A percentile compares a stretch with the other conserved stretches of the same genome.
Evolutionary conservation across 2,329 filamentous ascomycete genomes (phyloP).

Genomic region (Pseudogymnoascus sp.): DNA sequence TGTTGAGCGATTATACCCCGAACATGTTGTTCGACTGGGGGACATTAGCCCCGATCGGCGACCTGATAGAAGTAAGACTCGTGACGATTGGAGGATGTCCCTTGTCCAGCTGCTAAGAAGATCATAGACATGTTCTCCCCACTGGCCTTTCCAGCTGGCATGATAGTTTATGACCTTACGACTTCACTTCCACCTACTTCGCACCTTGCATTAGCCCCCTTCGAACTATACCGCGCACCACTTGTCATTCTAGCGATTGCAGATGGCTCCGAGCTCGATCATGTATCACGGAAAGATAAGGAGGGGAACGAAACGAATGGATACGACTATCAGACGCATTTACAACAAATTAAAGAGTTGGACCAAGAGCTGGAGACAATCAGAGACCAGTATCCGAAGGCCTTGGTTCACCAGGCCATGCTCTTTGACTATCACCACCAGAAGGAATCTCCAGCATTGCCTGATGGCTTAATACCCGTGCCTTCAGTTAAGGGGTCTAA

Average conservation of each 20-base stretch:
- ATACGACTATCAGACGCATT: slow-evolving; percentile 37
- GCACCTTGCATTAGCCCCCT: slow-evolving; percentile 73
- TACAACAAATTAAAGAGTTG: slow-evolving; percentile 50
- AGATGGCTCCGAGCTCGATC: slow-evolving; percentile 64
- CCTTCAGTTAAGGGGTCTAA: slow-evolving; percentile 61
- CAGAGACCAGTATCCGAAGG: slow-evolving; percentile 64
- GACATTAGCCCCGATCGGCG: slow-evolving; percentile 80
- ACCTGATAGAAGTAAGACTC: slow-evolving; percentile 69
- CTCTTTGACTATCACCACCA: slow-evolving; percentile 64
- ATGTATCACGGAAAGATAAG: slow-evolving; percentile 45
- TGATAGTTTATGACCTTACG: slow-evolving; percentile 80
- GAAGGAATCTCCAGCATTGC: slow-evolving; percentile 43
- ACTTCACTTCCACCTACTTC: slow-evolving; percentile 72
- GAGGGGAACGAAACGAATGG: slow-evolving; percentile 47
- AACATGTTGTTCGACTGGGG: slow-evolving; percentile 74
- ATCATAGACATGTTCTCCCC: slow-evolving; percentile 83
- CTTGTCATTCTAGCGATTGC: slow-evolving; percentile 76
- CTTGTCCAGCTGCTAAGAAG: slow-evolving; percentile 2
- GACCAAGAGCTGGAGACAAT: slow-evolving; percentile 63
- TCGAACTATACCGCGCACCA: slow-evolving; percentile 82
- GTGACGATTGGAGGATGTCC: neutral
- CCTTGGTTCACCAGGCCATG: slow-evolving; percentile 68
- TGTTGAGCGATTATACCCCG: slow-evolving; percentile 65
- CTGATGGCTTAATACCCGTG: slow-evolving; percentile 62
- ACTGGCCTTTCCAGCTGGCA: slow-evolving; percentile 74